Evolutionary conservation across 805 yeast genomes (phyloP), one percentile per base, ranked within the genome.

Genomic region (Saccharomycopsis amapae): DNA sequence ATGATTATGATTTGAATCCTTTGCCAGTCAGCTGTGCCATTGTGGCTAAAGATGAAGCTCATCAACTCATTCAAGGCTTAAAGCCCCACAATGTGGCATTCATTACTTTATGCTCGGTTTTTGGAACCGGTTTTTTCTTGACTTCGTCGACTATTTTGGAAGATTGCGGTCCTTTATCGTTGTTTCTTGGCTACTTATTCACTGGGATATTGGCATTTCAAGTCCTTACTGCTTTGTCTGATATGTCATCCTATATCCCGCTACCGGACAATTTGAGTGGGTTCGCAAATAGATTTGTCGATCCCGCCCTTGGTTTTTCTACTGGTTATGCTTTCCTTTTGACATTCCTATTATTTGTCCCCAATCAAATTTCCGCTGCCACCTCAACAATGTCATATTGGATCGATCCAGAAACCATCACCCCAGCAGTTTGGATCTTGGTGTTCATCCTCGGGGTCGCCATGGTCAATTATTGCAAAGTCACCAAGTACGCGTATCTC

Each of bases 181-280:
- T 85, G 3, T 62, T 83, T 23, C 76, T 83, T 40, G 73, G 85
- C 2, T 83, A 77, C 55, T 40, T 77, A 15, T 79, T 79, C 60
- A 79, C 81, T 72, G 85, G 82, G 31, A 60, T 81, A 1, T 57
- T 83, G 38, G 85, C 79, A 0, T 79, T 68, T 56, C 71, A 75
- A 12, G 84, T 82, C 42, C 77, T 85, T 18, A 88, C 81, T 59
- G 74, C 84, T 3, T 65, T 83, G 48, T 87, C 88, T 56, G 90
- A 83, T 61, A 80, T 83, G 89, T 87, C 88, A 38, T 81, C 89
- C 5, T 80, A 72, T 54, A 79, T 82, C 15, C 89, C 89, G 5
- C 75, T 79, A 35, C 68, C 81, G 4, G 69, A 78, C 1, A 79
- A 86, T 0, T 80, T 81, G 62, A 75, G 83, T 25, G 84, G 79